Conservation (phyloP, 208 protist genomes). For the Crithidia thermophila region DNA sequence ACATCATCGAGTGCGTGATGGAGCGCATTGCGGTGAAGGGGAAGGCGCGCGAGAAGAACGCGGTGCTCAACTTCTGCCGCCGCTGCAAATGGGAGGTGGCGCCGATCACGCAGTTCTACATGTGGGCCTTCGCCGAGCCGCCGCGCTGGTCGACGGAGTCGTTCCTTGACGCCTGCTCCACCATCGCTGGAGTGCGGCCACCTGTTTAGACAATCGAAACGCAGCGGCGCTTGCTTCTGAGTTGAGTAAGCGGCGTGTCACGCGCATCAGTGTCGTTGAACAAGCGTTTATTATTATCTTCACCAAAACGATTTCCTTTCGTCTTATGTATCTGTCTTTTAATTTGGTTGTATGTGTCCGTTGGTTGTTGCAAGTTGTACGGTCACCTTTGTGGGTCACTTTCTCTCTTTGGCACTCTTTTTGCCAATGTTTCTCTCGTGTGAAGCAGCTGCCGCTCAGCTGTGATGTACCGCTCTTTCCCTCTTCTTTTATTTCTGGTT, state of each 20-base stretch:
- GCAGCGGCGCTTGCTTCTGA: neutral
- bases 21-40: constrained; percentile 34
- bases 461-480: no score
- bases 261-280: no score
- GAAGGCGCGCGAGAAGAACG: constrained; percentile 37
- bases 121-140: constrained; percentile 49
- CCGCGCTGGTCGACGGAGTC: constrained; percentile 58
- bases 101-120: constrained; percentile 72
- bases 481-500: no score
- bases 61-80: constrained; percentile 49
- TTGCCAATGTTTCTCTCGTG: no score
- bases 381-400: no score
- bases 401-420: no score
- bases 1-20: constrained; percentile 83
- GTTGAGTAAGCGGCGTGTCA: neutral
- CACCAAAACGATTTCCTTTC: no score
- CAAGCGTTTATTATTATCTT: no score
- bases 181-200: constrained; percentile 37
- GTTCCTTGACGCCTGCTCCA: constrained; percentile 53
- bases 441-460: no score
- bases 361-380: no score
- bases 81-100: constrained; percentile 76
- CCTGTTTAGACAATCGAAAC: neutral
- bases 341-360: no score
- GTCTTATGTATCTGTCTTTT: no score